Evolutionary conservation across 345 rosid species (phyloP).

Genomic region (Aquilaria sinensis): DNA sequence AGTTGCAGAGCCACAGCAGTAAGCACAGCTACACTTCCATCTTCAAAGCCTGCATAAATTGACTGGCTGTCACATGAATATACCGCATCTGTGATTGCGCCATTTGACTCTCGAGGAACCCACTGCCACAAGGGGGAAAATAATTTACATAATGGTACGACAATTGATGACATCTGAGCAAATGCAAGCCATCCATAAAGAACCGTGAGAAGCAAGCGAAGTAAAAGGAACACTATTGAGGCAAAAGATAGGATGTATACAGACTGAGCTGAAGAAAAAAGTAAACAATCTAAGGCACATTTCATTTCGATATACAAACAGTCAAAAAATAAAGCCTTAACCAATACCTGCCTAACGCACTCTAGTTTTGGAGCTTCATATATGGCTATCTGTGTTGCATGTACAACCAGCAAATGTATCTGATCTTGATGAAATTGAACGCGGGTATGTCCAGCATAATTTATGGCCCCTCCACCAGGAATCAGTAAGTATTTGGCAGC

Average conservation of each 20-base stretch:
- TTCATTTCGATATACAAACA: not conserved
- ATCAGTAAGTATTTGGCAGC: slow-evolving; percentile 31
- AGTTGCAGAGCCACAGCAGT: slow-evolving; percentile 27
- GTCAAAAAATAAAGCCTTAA: not conserved
- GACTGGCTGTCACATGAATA: slow-evolving; percentile 42
- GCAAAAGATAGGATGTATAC: too few relatives aligned
- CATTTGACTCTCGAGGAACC: slow-evolving; percentile 30
- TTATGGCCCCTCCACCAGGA: slow-evolving; percentile 25
- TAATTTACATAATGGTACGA: not conserved
- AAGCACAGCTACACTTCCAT: slow-evolving; percentile 31
- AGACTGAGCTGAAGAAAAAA: not conserved
- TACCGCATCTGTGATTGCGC: slow-evolving; percentile 34
- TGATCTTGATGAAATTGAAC: slow-evolving; percentile 41
- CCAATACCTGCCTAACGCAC: slow-evolving; percentile 27
- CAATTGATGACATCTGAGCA: not conserved
- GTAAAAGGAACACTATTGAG: not conserved
- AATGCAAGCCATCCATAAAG: not conserved
- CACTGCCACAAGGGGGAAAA: slow-evolving; percentile 18
- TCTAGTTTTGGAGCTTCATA: slow-evolving; percentile 34
- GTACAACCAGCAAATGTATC: slow-evolving; percentile 30
- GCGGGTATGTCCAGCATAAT: slow-evolving; percentile 32
- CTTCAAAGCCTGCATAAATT: slow-evolving; percentile 32
- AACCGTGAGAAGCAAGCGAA: too few relatives aligned
- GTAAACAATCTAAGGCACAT: not conserved
- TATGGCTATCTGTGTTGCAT: slow-evolving; percentile 33